Evolutionary conservation across 225 moss, liverwort and hornwort genomes (phyloP), one percentile per base, ranked within the genome.

Genomic region (Asterella californica): DNA sequence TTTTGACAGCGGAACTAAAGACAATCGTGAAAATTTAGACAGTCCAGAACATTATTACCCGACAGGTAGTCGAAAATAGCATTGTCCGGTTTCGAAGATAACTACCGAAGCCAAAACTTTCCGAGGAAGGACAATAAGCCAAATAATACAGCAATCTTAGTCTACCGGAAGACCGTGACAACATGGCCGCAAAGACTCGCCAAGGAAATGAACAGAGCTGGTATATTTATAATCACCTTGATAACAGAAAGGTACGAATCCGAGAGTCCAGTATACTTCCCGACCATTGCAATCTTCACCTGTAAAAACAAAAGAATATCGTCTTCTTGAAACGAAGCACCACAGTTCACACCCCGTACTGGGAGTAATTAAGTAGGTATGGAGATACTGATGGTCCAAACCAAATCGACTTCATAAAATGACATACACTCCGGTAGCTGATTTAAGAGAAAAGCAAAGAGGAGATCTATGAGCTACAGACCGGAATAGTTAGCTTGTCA

Each of bases 261-360:
- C 67, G 94, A 87, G 17, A 95, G 84, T 33, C 95, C 95, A 38
- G 94, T 95, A 67, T 99, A 99, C 85, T 99, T 99, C 24, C 97
- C 97, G 71, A 99, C 93, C 94, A 99, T 94, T 38, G 93, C 92
- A 85, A 99, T 99, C 81, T 83, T 93, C 21, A 97, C 91, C 96
- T 97, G 90, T 79, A 84, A 29, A 65, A 74, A 22, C 74, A 50
- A 27, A 14, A 0, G 11, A 3, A 64, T 64, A n/a, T 11, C 25
- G 24, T 0, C 30, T n/a, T 64, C 64, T 25, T 24, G 2, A 30
- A 29, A 9, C n/a, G 4, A 11, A 64, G 2, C n/a, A 64, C 64
- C 30, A 17, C 9, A 29, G 21, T 29, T 6, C 9, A 25, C 27
- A 25, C 27, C 21, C 29, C 64, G 64, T 42, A 57, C 24, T 57